Evolutionary conservation across 257 asterid genomes (phyloP), one percentile per base, ranked within the genome.

Genomic region (Plantago major): DNA sequence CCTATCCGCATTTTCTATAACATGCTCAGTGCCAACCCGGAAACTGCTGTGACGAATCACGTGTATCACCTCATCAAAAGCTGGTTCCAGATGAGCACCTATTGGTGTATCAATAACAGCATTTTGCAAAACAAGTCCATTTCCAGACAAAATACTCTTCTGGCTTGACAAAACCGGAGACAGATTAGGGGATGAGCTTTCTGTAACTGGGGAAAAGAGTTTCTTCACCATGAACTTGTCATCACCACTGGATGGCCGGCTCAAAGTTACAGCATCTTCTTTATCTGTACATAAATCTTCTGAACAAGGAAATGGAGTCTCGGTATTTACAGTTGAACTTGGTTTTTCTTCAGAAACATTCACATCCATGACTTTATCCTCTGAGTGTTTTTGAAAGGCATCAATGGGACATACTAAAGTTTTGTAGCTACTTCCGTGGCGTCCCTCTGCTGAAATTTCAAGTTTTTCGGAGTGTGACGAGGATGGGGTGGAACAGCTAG

Each of bases 21-120:
- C 63, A 4, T 77, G 88, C 68, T 82, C 83, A 13, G 68, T 49
- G 28, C 81, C 81, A 28, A 84, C 84, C 48, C 83, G 87, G 72
- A 80, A 78, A 65, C 90, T 83, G 69, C 94, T 83, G 68, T 80
- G 91, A 2, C 82, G 75, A 55, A 84, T 75, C 69, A 79, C 93
- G 13, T 80, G 95, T 49, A 85, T 85, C 76, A 83, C 76, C 55
- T 81, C 95, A 60, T 71, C 86, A 52, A 76, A 76, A 65, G 80
- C 79, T 14, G 89, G 79, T 66, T 81, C 54, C 62, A 72, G 75
- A 71, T 79, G 76, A 51, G 67, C 45, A 37, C 54, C 46, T 17
- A 76, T 46, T 16, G 80, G 60, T 54, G 67, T 78, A 55, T 80
- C 95, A 18, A 67, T 67, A 50, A 58, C 57, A 58, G 75, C 72